Evolutionary conservation across 2,329 filamentous ascomycete species (phyloP).

Genomic region (Canariomyces notabilis): DNA sequence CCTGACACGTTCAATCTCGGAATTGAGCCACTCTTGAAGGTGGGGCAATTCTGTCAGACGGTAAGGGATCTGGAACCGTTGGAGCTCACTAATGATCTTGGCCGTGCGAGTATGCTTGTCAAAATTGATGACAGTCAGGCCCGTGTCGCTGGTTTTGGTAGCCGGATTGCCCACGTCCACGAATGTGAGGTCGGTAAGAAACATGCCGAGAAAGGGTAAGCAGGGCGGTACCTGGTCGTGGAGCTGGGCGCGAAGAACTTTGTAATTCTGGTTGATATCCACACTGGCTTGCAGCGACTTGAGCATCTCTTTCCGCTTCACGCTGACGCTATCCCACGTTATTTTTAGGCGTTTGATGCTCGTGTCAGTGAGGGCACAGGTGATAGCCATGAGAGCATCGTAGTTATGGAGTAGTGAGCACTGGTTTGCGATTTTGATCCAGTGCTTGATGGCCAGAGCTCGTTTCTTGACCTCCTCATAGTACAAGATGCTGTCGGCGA

Average conservation of each 20-base stretch:
- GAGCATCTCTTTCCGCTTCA: slow-evolving; percentile 75
- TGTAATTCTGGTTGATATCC: slow-evolving; percentile 87
- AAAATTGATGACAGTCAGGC: slow-evolving; percentile 86
- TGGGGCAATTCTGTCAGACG: slow-evolving; percentile 76
- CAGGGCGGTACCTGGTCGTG: slow-evolving; percentile 86
- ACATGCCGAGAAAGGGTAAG: slow-evolving; percentile 92
- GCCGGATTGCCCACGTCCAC: slow-evolving; percentile 90
- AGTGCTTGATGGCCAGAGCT: slow-evolving; percentile 87
- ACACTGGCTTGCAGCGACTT: slow-evolving; percentile 78
- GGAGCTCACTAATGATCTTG: slow-evolving; percentile 91
- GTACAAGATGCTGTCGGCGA: slow-evolving; percentile 86
- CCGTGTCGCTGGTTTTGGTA: slow-evolving; percentile 64
- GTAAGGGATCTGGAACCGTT: slow-evolving; percentile 94
- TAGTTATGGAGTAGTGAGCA: slow-evolving; percentile 92
- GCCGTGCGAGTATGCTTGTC: slow-evolving; percentile 94
- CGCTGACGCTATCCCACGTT: slow-evolving; percentile 86
- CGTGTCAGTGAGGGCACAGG: slow-evolving; percentile 87
- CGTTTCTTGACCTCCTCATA: slow-evolving; percentile 90
- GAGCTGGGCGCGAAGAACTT: slow-evolving; percentile 74
- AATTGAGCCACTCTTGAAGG: slow-evolving; percentile 87
- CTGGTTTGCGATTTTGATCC: slow-evolving; percentile 89
- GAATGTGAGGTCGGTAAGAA: slow-evolving; percentile 92
- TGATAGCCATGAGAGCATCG: slow-evolving; percentile 93
- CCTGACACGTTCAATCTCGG: slow-evolving; percentile 73
- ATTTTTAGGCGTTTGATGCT: slow-evolving; percentile 82